Evolutionary conservation across 139 green algal species (phyloP).

Genomic region (Zygnema cylindricum): DNA sequence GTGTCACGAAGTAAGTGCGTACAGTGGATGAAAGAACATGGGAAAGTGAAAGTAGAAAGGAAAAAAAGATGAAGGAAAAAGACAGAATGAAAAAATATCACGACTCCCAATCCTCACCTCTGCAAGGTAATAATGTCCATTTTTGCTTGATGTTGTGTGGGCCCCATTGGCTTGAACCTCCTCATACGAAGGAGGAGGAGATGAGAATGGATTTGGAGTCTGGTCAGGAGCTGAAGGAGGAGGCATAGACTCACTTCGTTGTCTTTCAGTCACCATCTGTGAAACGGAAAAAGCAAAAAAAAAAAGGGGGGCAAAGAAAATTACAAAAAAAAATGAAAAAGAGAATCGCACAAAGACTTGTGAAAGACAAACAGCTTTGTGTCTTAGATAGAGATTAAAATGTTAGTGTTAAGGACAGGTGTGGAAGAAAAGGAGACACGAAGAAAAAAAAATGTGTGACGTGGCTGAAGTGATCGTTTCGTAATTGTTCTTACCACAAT

Average conservation of each 20-base stretch:
- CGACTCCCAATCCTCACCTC: too few species aligned
- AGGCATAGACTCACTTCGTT: constrained; percentile 31
- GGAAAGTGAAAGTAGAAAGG: too few species aligned
- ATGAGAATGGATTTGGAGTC: too few species aligned
- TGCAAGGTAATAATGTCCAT: constrained; percentile 12
- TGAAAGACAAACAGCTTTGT: not conserved
- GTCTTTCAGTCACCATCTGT: constrained; percentile 43
- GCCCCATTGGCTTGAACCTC: constrained; percentile 4
- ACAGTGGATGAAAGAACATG: too few species aligned
- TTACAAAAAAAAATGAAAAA: constrained; percentile 7
- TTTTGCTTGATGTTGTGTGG: not conserved
- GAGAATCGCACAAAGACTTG: not conserved
- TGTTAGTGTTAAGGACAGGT: not conserved
- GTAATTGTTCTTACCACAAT: too few species aligned
- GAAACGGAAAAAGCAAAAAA: not conserved
- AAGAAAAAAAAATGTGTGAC: too few species aligned
- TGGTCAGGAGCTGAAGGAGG: not conserved
- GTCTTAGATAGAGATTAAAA: not conserved
- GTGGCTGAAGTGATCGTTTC: too few species aligned
- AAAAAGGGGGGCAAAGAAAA: constrained; percentile 5
- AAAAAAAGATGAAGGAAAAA: too few species aligned
- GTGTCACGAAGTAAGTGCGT: too few species aligned
- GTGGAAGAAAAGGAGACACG: too few species aligned
- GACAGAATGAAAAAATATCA: too few species aligned
- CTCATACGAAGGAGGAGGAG: constrained; percentile 29